Base-by-base conservation (phyloP, 1,139 yeast species). In the Scheffersomyces segobiensis region DNA sequence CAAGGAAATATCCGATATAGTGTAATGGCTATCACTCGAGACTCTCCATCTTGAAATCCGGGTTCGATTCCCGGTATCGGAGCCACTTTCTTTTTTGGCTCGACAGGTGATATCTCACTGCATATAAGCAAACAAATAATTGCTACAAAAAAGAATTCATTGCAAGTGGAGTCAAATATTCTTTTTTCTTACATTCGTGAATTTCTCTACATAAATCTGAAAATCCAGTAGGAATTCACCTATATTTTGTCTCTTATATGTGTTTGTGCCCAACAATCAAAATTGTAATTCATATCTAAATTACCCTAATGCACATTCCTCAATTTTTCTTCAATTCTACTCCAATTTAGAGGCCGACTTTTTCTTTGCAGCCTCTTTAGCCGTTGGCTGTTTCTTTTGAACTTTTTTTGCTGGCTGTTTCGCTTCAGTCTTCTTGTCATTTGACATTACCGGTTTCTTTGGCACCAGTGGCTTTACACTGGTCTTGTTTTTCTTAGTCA, bases 51-150 rank as follows among this genome's bases (percentile, higher is more conserved):
- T 52, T 60, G 60, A 55, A 61, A 61, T 58, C 63, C 57, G 64
- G 63, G 64, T 60, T 62, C 64, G 63, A 62, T 59, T 62, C 64
- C 64, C 64, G 59, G 64, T 60, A 55, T 60, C 64, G 63, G 63
- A 62, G 64, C 26, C 52, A 19, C 50, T 8, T 48, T 56, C 55
- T 57, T 56, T 56, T 55, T 50, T 46, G 7, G 10, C 50, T 32
- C 32, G 24, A 32, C 5, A 32, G 5, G 14, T 7, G 12, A 12
- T 32, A 1, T 12, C 12, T 32, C 42, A 10, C 42, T 32, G 42
- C 42, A 32, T 14, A 32, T 32, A 32, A 32, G 42, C 42, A 12
- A 10, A 5, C 14, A n/a, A n/a, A n/a, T n/a, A n/a, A n/a, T n/a
- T n/a, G n/a, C n/a, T n/a, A n/a, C n/a, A n/a, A n/a, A n/a, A n/a